Conservation (phyloP, 192 early-diverging fungal genomes). For the Entomortierella chlamydospora region DNA sequence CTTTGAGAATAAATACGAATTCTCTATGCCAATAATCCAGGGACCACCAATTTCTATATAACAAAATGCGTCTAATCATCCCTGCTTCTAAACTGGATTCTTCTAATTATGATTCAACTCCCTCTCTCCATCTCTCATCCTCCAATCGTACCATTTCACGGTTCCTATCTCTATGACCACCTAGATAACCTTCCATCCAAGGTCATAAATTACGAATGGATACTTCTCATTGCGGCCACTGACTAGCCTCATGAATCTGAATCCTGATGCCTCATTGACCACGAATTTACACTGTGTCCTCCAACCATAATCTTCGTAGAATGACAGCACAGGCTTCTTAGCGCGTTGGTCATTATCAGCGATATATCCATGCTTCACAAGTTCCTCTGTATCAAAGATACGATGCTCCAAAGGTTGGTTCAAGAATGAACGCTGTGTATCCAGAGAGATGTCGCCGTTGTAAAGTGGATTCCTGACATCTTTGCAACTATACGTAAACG, state of each 20-base stretch:
- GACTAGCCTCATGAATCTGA: slow-evolving; percentile 50
- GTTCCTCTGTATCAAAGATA: slow-evolving; percentile 23
- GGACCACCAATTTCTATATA: too few relatives aligned
- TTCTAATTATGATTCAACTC: too few relatives aligned
- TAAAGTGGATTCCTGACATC: slow-evolving; percentile 38
- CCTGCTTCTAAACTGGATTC: too few relatives aligned
- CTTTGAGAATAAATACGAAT: too few relatives aligned
- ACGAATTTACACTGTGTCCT: slow-evolving; percentile 50
- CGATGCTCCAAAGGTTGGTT: slow-evolving; percentile 23
- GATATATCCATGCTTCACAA: slow-evolving; percentile 20
- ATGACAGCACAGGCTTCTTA: slow-evolving; percentile 9
- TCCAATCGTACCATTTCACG: too few relatives aligned
- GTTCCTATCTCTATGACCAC: neutral
- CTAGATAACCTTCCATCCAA: slow-evolving; percentile 52
- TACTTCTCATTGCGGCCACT: slow-evolving; percentile 40
- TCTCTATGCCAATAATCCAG: too few relatives aligned
- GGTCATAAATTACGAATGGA: slow-evolving; percentile 48
- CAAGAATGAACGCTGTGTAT: slow-evolving; percentile 26
- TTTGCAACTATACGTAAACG: slow-evolving; percentile 28
- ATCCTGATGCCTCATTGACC: slow-evolving; percentile 26
- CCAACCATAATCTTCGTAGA: slow-evolving; percentile 51
- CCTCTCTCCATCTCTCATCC: too few relatives aligned
- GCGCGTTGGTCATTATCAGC: slow-evolving; percentile 7
- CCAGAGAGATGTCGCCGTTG: slow-evolving; percentile 12
- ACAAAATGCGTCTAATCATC: too few relatives aligned